Conservation (phyloP, 1,284 basidiomycete genomes). For the Ustanciosporium gigantosporum region DNA sequence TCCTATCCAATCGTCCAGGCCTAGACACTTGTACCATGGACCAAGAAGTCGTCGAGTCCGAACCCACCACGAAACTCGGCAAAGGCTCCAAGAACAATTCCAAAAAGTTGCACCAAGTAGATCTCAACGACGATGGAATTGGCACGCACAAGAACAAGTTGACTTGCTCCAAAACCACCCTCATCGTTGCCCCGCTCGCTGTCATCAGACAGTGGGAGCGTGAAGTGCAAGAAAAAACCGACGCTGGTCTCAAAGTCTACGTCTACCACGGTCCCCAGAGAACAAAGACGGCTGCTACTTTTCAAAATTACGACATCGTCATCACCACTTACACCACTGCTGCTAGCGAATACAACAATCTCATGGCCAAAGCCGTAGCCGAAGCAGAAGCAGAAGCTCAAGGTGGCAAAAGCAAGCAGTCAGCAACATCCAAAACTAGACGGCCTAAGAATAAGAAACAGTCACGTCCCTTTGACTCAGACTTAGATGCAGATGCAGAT, state of each 20-base stretch:
- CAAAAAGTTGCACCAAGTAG: neutral
- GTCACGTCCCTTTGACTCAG: slow-evolving; percentile 10
- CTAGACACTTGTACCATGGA: slow-evolving; percentile 76
- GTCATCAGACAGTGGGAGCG: slow-evolving; percentile 89
- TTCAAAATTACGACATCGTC: slow-evolving; percentile 49
- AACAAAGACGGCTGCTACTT: slow-evolving; percentile 34
- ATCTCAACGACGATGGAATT: too few species aligned
- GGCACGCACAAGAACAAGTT: too few species aligned
- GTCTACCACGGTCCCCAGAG: slow-evolving; percentile 54
- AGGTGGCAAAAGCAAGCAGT: neutral
- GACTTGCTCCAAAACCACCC: slow-evolving; percentile 38
- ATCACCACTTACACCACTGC: slow-evolving; percentile 56
- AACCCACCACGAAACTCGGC: slow-evolving; percentile 7
- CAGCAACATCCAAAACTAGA: neutral
- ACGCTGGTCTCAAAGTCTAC: slow-evolving; percentile 47
- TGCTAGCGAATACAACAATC: slow-evolving; percentile 42
- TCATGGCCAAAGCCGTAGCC: slow-evolving; percentile 14
- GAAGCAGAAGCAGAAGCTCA: too few species aligned
- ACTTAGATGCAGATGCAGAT: slow-evolving; percentile 17
- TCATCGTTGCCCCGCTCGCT: slow-evolving; percentile 64
- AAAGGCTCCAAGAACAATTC: neutral
- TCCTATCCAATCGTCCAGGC: slow-evolving; percentile 86
- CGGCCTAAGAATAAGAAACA: slow-evolving; percentile 1
- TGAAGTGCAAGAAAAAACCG: slow-evolving; percentile 79
- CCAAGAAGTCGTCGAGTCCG: slow-evolving; percentile 59